A percentile compares a stretch with the other conserved stretches of the same genome.
Evolutionary conservation across 202 grass and related monocot species (phyloP).

Genomic region (Cymbopogon flexuosus): DNA sequence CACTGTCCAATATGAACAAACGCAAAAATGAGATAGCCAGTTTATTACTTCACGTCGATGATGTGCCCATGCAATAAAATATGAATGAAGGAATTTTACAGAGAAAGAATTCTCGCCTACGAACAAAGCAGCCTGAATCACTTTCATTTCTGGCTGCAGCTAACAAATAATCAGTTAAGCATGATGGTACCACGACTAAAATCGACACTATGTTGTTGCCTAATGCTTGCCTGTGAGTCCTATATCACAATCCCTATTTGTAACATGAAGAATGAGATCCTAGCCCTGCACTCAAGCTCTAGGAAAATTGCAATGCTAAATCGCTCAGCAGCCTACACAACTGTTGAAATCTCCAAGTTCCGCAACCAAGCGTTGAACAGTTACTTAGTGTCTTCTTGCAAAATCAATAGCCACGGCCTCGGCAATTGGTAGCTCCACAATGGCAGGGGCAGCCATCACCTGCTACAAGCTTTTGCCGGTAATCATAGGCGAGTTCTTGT

Average conservation of each 20-base stretch:
- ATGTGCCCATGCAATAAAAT: constrained; percentile 33
- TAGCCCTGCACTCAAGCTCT: constrained; percentile 24
- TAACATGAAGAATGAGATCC: constrained; percentile 39
- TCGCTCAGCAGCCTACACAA: constrained; percentile 6
- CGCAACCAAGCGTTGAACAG: not conserved
- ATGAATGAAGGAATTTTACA: constrained; percentile 50
- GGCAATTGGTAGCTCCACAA: constrained; percentile 67
- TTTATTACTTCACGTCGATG: constrained; percentile 25
- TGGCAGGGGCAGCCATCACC: constrained; percentile 52
- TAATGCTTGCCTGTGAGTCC: constrained; percentile 41
- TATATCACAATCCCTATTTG: constrained; percentile 45
- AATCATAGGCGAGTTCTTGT: constrained; percentile 85
- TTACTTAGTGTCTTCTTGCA: constrained; percentile 15
- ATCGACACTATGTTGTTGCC: constrained; percentile 43
- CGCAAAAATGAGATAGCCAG: not conserved
- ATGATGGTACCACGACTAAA: constrained; percentile 38
- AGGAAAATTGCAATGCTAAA: constrained; percentile 27
- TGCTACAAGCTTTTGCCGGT: constrained; percentile 52
- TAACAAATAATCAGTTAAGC: constrained; percentile 45
- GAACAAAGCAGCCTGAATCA: constrained; percentile 34
- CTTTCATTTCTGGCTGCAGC: constrained; percentile 35
- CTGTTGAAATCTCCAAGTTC: not conserved
- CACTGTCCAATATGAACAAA: not conserved
- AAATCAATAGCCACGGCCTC: constrained; percentile 69
- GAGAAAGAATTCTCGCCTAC: constrained; percentile 23